Percentiles rank a stretch among this genome's conserved stretches.
phyloP scores from a whole-genome alignment of 208 protist genomes.

The Polymyxa betae region DNA sequence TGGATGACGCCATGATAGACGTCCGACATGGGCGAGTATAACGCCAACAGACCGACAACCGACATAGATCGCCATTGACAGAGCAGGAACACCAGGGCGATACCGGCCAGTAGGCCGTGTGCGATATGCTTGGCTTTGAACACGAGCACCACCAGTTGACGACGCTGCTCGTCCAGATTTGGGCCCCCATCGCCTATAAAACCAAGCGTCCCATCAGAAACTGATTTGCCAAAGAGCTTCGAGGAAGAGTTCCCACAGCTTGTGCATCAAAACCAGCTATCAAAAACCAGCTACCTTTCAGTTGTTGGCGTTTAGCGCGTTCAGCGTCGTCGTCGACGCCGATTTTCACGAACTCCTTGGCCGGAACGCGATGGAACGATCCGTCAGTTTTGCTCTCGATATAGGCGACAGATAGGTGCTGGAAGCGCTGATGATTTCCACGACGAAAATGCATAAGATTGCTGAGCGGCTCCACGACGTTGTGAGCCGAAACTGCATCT shows the following conservation, averaged over 20 bases:
- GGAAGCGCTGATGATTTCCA: background rate
- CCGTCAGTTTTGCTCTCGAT: slow-evolving; percentile 51
- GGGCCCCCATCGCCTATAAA: no score
- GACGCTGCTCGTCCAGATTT: background rate
- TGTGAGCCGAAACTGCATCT: no score
- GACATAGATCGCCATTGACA: background rate
- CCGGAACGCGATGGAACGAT: slow-evolving; percentile 4
- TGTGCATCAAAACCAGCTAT: no score
- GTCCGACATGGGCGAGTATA: background rate
- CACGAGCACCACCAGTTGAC: background rate
- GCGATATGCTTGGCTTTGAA: background rate
- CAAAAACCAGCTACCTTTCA: no score
- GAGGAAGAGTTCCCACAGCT: no score
- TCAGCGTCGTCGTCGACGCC: background rate
- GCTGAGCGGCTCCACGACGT: background rate
- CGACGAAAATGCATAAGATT: background rate
- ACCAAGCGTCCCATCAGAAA: no score
- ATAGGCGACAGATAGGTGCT: slow-evolving; percentile 16
- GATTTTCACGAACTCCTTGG: background rate
- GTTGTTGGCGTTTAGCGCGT: no score
- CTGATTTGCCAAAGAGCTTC: no score
- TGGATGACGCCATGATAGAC: background rate
- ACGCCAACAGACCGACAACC: background rate
- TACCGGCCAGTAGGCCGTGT: background rate
- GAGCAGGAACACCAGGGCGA: background rate